Evolutionary conservation across 805 yeast genomes (phyloP), one percentile per base, ranked within the genome.

Genomic region (Ogataea pini): DNA sequence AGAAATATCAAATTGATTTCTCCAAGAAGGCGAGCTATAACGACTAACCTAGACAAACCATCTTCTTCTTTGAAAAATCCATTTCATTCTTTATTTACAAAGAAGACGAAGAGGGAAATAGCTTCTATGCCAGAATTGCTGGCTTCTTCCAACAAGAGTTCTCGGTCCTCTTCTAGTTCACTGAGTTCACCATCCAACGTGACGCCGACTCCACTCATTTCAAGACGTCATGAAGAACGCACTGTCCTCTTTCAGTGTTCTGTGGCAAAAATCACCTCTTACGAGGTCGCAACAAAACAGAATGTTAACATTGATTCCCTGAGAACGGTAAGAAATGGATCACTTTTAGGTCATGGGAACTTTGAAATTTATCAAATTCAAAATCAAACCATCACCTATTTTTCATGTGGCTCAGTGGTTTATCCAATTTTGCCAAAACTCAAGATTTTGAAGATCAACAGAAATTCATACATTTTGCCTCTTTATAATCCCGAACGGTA

Each of bases 401-500:
- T 85, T 34, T 77, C 81, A 10, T 85, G 89, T 66, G 90, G 87
- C 0, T 72, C 80, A 4, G 78, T 88, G 32, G 78, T 86, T 1
- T 86, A 86, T 60, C 95, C 96, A 3, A 76, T 88, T 12, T 67
- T 88, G 44, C 88, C 89, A 3, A 78, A 75, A 51, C 63, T 84
- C 46, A 78, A 80, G 56, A 72, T 88, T 2, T 63, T 85, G 50
- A 69, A 86, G 56, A 72, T 76, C 9, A 67, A 70, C 18, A 52
- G 49, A 40, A 71, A 71, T 42, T 77, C 75, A 55, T 84, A 83
- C 55, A 72, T 85, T 2, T 62, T 87, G 14, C 83, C 89, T 0
- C 72, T 88, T 48, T 80, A 79, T 22, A 86, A 86, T 57, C 95
- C 95, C 0, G 85, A 82, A 52, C 69, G 92, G 57, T 86, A 80